These are phyloP conservation scores for Sanghuangporus baumii DNA, from an alignment of 1,284 basidiomycete species.

Conservation along the genomic window DNA sequence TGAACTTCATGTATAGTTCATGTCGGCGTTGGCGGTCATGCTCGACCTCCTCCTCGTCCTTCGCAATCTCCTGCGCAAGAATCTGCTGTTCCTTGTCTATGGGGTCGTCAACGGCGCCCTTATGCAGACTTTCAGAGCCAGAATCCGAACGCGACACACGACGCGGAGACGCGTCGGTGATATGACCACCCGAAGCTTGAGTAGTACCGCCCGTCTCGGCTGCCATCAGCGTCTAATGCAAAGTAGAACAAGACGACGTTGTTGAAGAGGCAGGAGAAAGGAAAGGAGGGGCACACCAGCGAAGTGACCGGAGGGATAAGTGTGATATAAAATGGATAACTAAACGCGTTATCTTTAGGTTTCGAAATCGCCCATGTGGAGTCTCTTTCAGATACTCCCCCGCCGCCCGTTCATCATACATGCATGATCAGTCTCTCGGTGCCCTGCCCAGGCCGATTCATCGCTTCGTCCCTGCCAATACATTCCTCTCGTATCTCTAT, in stretches of 20 bases:
- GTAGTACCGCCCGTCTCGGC: background rate
- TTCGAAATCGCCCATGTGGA: background rate
- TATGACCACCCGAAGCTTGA: background rate
- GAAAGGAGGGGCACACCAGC: background rate
- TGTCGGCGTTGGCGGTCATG: slow-evolving; percentile 21
- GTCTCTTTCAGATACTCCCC: too few species aligned
- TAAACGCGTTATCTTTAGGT: background rate
- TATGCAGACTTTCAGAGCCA: slow-evolving; percentile 8
- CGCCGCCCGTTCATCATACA: background rate
- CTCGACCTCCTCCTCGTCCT: slow-evolving; percentile 23
- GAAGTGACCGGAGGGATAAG: background rate
- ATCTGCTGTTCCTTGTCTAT: slow-evolving; percentile 24
- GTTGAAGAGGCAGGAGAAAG: background rate
- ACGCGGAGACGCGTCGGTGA: slow-evolving; percentile 1
- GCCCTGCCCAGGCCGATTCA: background rate
- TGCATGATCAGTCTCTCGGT: background rate
- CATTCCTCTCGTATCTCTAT: background rate
- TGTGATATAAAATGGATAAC: background rate
- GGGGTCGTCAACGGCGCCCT: background rate
- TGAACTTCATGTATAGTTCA: slow-evolving; percentile 26
- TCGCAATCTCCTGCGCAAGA: slow-evolving; percentile 16
- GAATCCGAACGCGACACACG: background rate
- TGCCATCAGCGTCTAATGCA: background rate
- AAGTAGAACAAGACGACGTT: background rate
- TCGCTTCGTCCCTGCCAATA: background rate